These are phyloP conservation scores for Moricandia moricandioides DNA, from an alignment of 345 rosid genomes.

Conservation along the genomic window DNA sequence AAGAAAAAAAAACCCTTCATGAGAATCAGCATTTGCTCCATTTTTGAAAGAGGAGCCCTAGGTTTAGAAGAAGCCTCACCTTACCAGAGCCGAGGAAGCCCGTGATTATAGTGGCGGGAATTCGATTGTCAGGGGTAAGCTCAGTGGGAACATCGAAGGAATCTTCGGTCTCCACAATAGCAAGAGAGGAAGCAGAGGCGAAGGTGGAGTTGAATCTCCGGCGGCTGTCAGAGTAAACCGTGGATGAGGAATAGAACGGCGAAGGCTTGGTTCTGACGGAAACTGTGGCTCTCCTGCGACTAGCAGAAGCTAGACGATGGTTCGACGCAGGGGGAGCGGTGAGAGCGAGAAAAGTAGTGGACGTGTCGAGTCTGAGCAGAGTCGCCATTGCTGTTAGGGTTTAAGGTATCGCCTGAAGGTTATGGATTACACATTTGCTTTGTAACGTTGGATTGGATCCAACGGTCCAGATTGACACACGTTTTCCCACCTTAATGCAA, in stretches of 20 bases:
- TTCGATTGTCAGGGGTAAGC: constrained; percentile 67
- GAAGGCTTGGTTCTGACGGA: constrained; percentile 36
- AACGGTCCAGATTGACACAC: constrained; percentile 19
- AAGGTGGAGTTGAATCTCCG: constrained; percentile 41
- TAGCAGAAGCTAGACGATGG: constrained; percentile 37
- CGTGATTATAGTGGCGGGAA: constrained; percentile 91
- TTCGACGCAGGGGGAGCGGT: constrained; percentile 35
- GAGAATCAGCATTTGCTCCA: too few relatives aligned
- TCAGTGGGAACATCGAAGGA: constrained; percentile 47
- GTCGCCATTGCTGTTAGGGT: constrained; percentile 51
- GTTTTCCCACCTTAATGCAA: neutral
- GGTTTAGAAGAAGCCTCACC: constrained; percentile 39
- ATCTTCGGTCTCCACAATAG: constrained; percentile 53
- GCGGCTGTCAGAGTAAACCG: constrained; percentile 31
- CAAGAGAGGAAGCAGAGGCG: constrained; percentile 45
- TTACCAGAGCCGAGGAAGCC: constrained; percentile 94
- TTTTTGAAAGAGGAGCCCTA: too few relatives aligned
- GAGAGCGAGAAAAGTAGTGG: constrained; percentile 50
- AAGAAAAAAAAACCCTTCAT: neutral
- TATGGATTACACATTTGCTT: neutral
- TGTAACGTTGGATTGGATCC: neutral
- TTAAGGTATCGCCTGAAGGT: constrained; percentile 6
- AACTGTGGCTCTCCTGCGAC: constrained; percentile 30
- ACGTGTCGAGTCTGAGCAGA: constrained; percentile 44
- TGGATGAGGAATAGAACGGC: constrained; percentile 19